Base-by-base conservation (phyloP, 2,329 filamentous ascomycete genomes). In the Fusarium cicatricum region DNA sequence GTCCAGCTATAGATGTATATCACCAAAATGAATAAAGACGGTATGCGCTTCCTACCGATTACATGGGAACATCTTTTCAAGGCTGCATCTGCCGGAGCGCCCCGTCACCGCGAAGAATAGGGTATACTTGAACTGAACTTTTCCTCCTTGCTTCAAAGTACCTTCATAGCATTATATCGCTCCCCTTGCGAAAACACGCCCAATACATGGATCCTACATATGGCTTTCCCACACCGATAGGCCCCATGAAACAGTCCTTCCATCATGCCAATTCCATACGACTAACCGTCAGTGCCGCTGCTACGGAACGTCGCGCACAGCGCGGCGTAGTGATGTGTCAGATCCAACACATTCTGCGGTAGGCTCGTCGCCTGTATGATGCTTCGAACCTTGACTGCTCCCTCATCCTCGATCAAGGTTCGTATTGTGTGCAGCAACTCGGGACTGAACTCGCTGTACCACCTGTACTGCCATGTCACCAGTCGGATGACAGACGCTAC, bases 361-460 rank as follows among this genome's bases (percentile, higher is more conserved):
- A 99, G 78, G 73, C 90, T 97, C 3, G 94, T 98, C 2, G 94
- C 92, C 76, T 99, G 95, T 48, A 99, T 92, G 71, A 99, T 97
- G 74, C 92, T 97, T 71, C 95, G 86, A 49, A 99, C 90, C 78
- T 99, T 99, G 74, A 99, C 91, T 1, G 94, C 94, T 54, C 95
- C 95, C 77, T 99, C 95, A 65, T 97, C 93, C 76, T 98, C 95
- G 71, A 99, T 99, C 64, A 99, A 81, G 64, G 91, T 92, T 59
- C 95, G 89, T 70, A 98, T 91, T 3, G 91, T 89, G 75, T 88
- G 91, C 48, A 99, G 84, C 37, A 99, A 83, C 62, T 93, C 88
- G 1, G 95, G 95, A 15, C 93, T 97, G 78, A 99, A 99, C 84
- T 99, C 95, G 52, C 93, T 97, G 79, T 99, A 99, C 95, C 95